Base-by-base conservation (phyloP, 1,284 basidiomycete genomes). In the Sutorius eximius region DNA sequence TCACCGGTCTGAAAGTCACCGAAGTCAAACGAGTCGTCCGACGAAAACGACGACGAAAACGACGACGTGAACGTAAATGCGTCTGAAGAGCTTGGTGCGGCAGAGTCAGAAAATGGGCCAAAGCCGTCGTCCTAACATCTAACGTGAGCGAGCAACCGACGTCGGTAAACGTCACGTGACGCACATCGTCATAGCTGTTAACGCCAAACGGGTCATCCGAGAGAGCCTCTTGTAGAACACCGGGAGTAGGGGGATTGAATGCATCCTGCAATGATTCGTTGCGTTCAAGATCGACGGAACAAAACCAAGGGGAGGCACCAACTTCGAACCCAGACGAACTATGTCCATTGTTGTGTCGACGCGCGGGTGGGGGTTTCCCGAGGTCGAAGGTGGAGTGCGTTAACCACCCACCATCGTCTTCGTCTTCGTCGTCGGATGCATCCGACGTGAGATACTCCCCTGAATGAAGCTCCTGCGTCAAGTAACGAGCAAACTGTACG, bases 391-490 rank as follows among this genome's bases (percentile, higher is more conserved):
- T 82, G 9, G 86, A 87, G 42, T 89, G 84, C 2, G 87, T 78
- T 29, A 92, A 71, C 90, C 91, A 92, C 0, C 87, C 88, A 0
- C 86, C 86, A 7, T 82, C 80, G 15, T 85, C 82, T 5, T 87
- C 86, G 11, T 89, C 87, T 22, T 82, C 81, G 27, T 89, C 87
- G 53, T 88, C 85, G 7, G 77, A 76, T n/a, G 77, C 75, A 49
- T 79, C 78, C 2, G 80, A 81, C 15, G 78, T 77, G 54, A 83
- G 78, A 49, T 80, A 78, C 51, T 85, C 83, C 40, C 80, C 72
- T 11, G 81, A 75, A 57, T 84, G 81, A 64, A 91, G 86, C 62
- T 91, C 87, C 59, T 87, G 82, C 5, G 83, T 82, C 42, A 89
- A 74, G 62, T 91, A 92, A 20, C 82, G 78, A 40, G 87, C 84